These are phyloP conservation scores for Coemansia umbellata DNA, from an alignment of 192 early-diverging fungal species.

Conservation along the genomic window DNA sequence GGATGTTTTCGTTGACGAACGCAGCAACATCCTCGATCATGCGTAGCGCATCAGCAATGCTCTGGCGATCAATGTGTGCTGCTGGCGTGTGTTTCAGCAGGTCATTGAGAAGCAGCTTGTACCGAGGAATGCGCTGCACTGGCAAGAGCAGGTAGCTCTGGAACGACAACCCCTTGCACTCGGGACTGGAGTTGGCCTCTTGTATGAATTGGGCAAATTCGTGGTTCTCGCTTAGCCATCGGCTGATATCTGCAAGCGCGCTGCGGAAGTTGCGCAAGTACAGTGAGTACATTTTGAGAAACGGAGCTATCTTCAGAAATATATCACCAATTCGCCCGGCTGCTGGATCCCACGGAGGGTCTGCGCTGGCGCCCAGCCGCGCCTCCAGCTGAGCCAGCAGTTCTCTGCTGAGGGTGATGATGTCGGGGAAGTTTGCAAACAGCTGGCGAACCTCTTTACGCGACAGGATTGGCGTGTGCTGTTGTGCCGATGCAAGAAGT, in stretches of 20 bases:
- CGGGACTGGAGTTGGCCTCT: slow-evolving; percentile 33
- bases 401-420: slow-evolving; percentile 57
- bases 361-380: slow-evolving; percentile 41
- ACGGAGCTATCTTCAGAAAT: slow-evolving; percentile 46
- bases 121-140: slow-evolving; percentile 50
- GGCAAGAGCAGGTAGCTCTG: slow-evolving; percentile 53
- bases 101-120: slow-evolving; percentile 53
- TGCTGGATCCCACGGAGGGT: slow-evolving; percentile 36
- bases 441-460: slow-evolving; percentile 59
- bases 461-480: slow-evolving; percentile 38
- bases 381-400: slow-evolving; percentile 58
- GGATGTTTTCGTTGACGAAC: slow-evolving; percentile 77
- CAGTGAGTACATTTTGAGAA: slow-evolving; percentile 55
- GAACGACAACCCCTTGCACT: slow-evolving; percentile 51
- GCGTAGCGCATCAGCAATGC: slow-evolving; percentile 34
- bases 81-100: slow-evolving; percentile 52
- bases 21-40: slow-evolving; percentile 61
- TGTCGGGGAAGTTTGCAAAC: slow-evolving; percentile 65
- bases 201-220: slow-evolving; percentile 42
- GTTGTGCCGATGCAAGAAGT: slow-evolving; percentile 42
- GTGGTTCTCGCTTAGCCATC: slow-evolving; percentile 26
- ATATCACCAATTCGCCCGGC: slow-evolving; percentile 48
- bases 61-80: slow-evolving; percentile 46
- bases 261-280: slow-evolving; percentile 55
- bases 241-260: slow-evolving; percentile 41